Percentiles rank a stretch among this genome's conserved stretches.
These are phyloP conservation scores for Kuraishia cidri DNA, from an alignment of 805 yeast genomes.

Conservation along the genomic window DNA sequence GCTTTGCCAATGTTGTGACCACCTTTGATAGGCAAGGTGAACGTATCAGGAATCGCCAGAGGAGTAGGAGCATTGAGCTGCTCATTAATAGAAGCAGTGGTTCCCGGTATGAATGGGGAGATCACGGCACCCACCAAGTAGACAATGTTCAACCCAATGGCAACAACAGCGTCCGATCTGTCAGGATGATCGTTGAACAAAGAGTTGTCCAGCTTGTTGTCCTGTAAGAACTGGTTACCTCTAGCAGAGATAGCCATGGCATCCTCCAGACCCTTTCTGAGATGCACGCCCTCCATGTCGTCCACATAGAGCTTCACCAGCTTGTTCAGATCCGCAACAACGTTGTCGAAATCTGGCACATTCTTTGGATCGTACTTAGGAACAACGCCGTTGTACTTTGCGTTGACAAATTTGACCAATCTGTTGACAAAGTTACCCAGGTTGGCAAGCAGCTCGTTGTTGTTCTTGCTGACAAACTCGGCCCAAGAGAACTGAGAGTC, in stretches of 20 bases:
- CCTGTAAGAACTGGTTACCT: slow-evolving; percentile 94
- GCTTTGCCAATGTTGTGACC: slow-evolving; percentile 91
- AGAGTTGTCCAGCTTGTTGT: slow-evolving; percentile 87
- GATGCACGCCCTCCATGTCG: slow-evolving; percentile 69
- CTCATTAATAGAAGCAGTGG: slow-evolving; percentile 57
- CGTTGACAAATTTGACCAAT: slow-evolving; percentile 78
- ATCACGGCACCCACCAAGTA: slow-evolving; percentile 79
- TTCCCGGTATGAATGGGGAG: slow-evolving; percentile 87
- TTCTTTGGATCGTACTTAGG: slow-evolving; percentile 51
- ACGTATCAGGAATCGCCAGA: slow-evolving; percentile 67
- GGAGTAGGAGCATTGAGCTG: slow-evolving; percentile 74
- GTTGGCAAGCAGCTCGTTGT: slow-evolving; percentile 89
- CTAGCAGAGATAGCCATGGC: slow-evolving; percentile 89
- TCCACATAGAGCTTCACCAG: slow-evolving; percentile 54
- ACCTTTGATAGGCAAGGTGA: slow-evolving; percentile 55
- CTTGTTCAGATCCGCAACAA: slow-evolving; percentile 48
- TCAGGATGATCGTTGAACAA: slow-evolving; percentile 69
- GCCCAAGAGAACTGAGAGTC: slow-evolving; percentile 98
- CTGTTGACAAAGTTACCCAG: slow-evolving; percentile 96
- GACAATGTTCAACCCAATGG: slow-evolving; percentile 81
- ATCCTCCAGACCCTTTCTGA: slow-evolving; percentile 83
- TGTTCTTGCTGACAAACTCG: slow-evolving; percentile 90
- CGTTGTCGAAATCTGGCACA: slow-evolving; percentile 35
- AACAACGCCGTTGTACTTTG: slow-evolving; percentile 87
- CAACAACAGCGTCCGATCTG: slow-evolving; percentile 86